Evolutionary conservation across 768 basidiomycete genomes (phyloP).

Genomic region (Russula earlei): DNA sequence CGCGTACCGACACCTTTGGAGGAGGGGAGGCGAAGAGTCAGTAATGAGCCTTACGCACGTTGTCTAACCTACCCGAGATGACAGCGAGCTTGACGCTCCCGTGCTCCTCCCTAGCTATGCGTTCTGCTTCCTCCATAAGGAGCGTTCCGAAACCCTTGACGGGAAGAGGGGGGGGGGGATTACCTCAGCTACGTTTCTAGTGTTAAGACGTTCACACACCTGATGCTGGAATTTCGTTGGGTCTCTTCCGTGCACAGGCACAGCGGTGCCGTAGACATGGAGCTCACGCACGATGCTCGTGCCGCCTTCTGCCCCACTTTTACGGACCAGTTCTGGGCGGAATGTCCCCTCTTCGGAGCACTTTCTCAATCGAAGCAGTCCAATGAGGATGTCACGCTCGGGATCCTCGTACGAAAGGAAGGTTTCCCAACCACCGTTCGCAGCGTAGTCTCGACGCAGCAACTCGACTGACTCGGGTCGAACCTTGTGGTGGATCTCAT

Average conservation of each 20-base stretch:
- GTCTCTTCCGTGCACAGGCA: conserved; percentile 93
- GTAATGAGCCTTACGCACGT: background rate
- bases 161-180: background rate
- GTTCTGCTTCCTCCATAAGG: conserved; percentile 98
- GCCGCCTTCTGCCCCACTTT: conserved; percentile 61
- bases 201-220: conserved; percentile 28
- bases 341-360: conserved; percentile 97
- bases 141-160: conserved; percentile 97
- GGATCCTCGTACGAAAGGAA: conserved; percentile 99
- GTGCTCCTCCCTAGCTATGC: conserved; percentile 95
- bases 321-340: conserved; percentile 75
- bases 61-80: conserved; percentile 63
- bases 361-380: conserved; percentile 82
- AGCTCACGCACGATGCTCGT: conserved; percentile 92
- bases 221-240: conserved; percentile 98
- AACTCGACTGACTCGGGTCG: conserved; percentile 93
- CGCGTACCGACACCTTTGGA: conserved; percentile 84
- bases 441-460: conserved; percentile 88
- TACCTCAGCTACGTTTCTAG: background rate
- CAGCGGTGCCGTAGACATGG: conserved; percentile 97
- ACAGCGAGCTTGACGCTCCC: conserved; percentile 95
- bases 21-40: background rate
- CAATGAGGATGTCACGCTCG: conserved; percentile 91
- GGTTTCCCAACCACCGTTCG: conserved; percentile 99
- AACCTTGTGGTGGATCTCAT: conserved; percentile 98